phyloP scores from a whole-genome alignment of 805 yeast species.

The Huiozyma naganishii region DNA sequence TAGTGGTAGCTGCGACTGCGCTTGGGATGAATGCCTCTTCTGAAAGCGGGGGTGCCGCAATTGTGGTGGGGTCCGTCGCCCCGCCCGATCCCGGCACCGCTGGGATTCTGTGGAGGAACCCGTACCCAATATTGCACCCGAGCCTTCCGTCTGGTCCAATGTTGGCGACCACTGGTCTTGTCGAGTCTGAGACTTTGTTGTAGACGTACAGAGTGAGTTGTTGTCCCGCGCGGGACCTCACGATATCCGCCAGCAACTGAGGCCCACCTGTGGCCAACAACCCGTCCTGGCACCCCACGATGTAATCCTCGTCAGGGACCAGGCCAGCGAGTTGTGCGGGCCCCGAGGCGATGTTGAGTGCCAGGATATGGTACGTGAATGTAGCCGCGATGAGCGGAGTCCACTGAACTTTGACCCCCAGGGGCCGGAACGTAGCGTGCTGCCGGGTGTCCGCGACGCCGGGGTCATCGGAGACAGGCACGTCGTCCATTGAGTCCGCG shows the following conservation, averaged over 20 bases:
- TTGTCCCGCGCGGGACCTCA: conserved; percentile 39
- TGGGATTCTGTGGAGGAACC: conserved; percentile 79
- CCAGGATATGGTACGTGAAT: conserved; percentile 77
- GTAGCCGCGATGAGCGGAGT: conserved; percentile 67
- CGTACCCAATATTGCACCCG: conserved; percentile 95
- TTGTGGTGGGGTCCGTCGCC: not conserved
- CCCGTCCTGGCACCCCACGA: conserved; percentile 83
- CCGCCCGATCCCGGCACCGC: conserved; percentile 23
- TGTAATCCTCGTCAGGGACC: conserved; percentile 76
- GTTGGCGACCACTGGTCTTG: conserved; percentile 77
- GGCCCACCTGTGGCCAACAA: conserved; percentile 82
- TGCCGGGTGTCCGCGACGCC: conserved; percentile 2
- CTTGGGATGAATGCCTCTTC: not conserved
- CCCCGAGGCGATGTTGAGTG: conserved; percentile 52
- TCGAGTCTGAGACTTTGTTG: conserved; percentile 76
- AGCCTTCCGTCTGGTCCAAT: conserved; percentile 75
- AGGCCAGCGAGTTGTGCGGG: conserved; percentile 82
- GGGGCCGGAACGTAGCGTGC: conserved; percentile 30
- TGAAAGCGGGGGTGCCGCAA: not conserved
- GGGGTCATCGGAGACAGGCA: conserved; percentile 16
- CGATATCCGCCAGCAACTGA: conserved; percentile 56
- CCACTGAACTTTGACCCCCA: conserved; percentile 68
- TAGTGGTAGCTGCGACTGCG: not conserved
- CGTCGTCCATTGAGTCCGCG: conserved; percentile 18
- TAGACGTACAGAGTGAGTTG: conserved; percentile 59